phyloP scores from a whole-genome alignment of 164 flowering plant genomes.

The Cinnamomum micranthum region DNA sequence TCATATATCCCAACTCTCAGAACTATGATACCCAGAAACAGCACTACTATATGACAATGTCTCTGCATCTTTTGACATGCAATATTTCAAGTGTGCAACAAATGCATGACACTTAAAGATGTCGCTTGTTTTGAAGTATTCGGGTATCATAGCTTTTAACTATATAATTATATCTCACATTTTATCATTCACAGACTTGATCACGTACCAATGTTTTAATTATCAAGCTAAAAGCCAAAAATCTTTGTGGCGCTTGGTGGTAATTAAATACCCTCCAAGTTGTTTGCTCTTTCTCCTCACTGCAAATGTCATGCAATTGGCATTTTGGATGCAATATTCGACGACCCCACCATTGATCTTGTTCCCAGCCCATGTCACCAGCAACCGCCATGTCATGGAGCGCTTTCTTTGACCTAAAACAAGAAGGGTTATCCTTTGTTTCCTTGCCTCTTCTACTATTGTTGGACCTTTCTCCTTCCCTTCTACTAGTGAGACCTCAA shows the following conservation, averaged over 20 bases:
- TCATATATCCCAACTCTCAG: neutral
- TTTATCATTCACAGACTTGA: neutral
- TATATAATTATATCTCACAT: neutral
- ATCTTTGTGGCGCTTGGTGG: constrained; percentile 68
- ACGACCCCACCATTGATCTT: constrained; percentile 36
- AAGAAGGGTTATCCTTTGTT: constrained; percentile 54
- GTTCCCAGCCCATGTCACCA: constrained; percentile 61
- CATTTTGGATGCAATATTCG: constrained; percentile 71
- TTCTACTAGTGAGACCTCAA: constrained; percentile 53
- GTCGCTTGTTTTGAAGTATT: neutral
- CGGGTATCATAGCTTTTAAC: neutral
- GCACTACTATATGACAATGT: neutral
- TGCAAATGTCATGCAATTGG: constrained; percentile 68
- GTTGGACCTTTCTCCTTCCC: constrained; percentile 73
- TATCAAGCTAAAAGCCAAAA: constrained; percentile 79
- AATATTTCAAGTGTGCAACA: neutral
- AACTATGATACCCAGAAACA: neutral
- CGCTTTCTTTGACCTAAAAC: constrained; percentile 73
- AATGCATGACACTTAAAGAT: neutral
- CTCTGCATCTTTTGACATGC: too few relatives aligned
- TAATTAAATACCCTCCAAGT: constrained; percentile 66
- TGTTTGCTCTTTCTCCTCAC: constrained; percentile 66
- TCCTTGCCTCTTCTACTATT: constrained; percentile 69
- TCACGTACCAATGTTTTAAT: neutral
- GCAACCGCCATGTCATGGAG: constrained; percentile 58